Base-by-base conservation (phyloP, 345 rosid species). In the Laguncularia racemosa region DNA sequence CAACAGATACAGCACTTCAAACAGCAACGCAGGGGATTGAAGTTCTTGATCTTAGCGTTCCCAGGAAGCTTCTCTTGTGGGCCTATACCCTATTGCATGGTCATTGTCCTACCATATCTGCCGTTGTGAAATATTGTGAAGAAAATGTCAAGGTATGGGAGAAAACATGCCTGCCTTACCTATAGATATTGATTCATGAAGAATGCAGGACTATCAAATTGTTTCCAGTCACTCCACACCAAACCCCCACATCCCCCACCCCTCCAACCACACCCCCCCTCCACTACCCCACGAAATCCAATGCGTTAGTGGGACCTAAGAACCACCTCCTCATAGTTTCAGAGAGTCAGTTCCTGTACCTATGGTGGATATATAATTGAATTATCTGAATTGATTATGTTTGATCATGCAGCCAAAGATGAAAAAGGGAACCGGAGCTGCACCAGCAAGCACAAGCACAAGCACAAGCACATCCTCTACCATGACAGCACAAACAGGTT, bases 1-100 rank as follows among this genome's bases (percentile, higher is more conserved):
- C 75, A 55, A 55, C 62, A 47, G 81, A 73, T 23, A 80, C 72
- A 43, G 72, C 75, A 59, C 50, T 68, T 60, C 75, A 76, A 49
- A 73, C 84, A 21, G 81, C 84, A 40, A 57, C 50, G 14, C 87
- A 83, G 66, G 96, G 91, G 65, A 73, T 82, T 61, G 99, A 89
- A 74, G 65, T 71, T 77, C 77, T 93, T 57, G 97, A 93, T 72
- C 52, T 89, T 56, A 89, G 96, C 83, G 67, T 76, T 70, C 97
- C 89, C 17, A 84, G 97, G 82, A 93, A 89, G 80, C 86, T 93
- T 71, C 87, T 87, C 65, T 67, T 85, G 81, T 93, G 99, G 99
- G 95, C 97, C 53, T 89, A 86, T 76, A 76, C 79, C 0, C 58
- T 93, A 53, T 58, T 79, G 79, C 84, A 83, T 56, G 96, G 97